These are phyloP conservation scores for Capsicum chinense DNA, from an alignment of 257 asterid species.

Conservation along the genomic window DNA sequence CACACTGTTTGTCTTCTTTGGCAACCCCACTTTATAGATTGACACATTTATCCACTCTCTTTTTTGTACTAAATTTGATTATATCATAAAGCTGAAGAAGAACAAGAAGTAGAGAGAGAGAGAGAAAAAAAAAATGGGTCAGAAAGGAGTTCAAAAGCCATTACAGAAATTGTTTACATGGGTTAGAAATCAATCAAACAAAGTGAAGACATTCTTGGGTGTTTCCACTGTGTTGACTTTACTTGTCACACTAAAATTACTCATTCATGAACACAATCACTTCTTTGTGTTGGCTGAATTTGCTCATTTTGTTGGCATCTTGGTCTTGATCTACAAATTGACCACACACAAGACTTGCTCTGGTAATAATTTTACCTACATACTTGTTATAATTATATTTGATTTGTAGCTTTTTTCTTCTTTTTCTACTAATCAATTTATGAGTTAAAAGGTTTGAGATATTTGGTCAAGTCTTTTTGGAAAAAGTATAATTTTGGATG, in stretches of 20 bases:
- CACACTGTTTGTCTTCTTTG: too few relatives aligned
- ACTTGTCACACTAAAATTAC: conserved; percentile 62
- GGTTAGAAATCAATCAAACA: conserved; percentile 79
- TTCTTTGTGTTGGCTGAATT: conserved; percentile 72
- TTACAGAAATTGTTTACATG: conserved; percentile 64
- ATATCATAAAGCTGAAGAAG: too few relatives aligned
- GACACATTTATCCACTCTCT: neutral
- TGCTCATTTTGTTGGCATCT: conserved; percentile 65
- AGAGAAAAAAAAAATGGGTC: conserved; percentile 53
- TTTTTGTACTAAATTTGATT: neutral
- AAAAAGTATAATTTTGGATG: too few relatives aligned
- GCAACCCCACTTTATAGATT: neutral
- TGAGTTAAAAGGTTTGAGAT: too few relatives aligned
- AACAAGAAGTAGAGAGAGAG: neutral
- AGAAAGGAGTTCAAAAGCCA: conserved; percentile 56
- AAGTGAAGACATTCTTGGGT: conserved; percentile 65
- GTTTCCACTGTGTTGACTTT: conserved; percentile 41
- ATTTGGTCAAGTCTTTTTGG: too few relatives aligned
- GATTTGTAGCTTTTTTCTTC: too few relatives aligned
- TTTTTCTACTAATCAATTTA: too few relatives aligned
- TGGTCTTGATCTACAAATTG: conserved; percentile 76
- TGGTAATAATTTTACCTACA: conserved; percentile 41
- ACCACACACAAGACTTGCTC: conserved; percentile 70
- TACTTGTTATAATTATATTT: too few relatives aligned
- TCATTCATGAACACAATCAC: conserved; percentile 55